Evolutionary conservation across 192 early-diverging fungal species (phyloP).

Genomic region (Gonapodya sp.): DNA sequence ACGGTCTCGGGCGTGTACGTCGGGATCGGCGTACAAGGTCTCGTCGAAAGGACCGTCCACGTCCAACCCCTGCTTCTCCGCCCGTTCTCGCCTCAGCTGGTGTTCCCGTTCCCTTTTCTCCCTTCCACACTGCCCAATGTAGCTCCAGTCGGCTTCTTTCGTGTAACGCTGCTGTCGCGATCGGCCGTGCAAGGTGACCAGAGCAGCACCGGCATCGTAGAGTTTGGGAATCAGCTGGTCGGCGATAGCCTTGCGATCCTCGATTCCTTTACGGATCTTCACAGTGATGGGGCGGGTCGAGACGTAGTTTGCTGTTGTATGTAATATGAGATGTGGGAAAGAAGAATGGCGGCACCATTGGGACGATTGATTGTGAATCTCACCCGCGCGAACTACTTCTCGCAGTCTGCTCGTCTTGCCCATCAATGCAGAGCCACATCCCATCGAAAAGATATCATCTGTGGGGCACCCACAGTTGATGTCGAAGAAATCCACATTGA

Average conservation of each 20-base stretch:
- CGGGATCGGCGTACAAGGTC: background rate
- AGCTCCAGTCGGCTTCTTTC: constrained; percentile 83
- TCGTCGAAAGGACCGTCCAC: background rate
- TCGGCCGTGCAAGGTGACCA: constrained; percentile 80
- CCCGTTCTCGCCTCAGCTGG: background rate
- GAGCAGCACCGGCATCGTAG: constrained; percentile 44
- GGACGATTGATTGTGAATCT: background rate
- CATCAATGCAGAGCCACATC: constrained; percentile 76
- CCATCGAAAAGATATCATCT: constrained; percentile 70
- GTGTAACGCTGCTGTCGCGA: constrained; percentile 88
- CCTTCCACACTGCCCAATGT: constrained; percentile 55
- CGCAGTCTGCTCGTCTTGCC: constrained; percentile 50
- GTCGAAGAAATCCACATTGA: constrained; percentile 87
- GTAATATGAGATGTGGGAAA: background rate
- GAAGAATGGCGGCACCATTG: background rate
- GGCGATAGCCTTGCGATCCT: constrained; percentile 51
- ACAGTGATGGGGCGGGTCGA: constrained; percentile 77
- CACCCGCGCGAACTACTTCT: constrained; percentile 57
- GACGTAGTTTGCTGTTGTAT: constrained; percentile 52
- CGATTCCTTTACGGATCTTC: constrained; percentile 76
- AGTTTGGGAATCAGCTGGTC: constrained; percentile 65
- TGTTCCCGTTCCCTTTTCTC: background rate
- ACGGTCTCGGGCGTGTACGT: background rate
- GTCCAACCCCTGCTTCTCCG: background rate
- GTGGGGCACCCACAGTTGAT: constrained; percentile 96